Percentiles rank a stretch among this genome's conserved stretches.
Conservation (phyloP, 345 rosid species). For the Eucalyptus sp. region DNA sequence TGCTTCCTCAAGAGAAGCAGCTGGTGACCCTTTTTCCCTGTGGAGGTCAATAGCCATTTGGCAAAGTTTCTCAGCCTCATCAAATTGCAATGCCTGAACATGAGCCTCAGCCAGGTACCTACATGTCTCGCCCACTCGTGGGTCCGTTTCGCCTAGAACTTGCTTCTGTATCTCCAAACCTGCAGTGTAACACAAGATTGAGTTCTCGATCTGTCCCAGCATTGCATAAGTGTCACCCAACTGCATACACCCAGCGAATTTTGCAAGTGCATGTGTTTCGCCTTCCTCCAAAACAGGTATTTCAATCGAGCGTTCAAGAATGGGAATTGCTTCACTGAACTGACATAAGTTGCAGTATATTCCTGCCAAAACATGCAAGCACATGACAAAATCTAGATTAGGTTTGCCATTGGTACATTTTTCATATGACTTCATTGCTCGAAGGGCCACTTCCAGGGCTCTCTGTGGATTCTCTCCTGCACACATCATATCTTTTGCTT, state of each 20-base stretch:
- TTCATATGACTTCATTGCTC: slow-evolving; percentile 62
- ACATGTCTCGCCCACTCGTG: slow-evolving; percentile 74
- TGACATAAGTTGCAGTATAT: slow-evolving; percentile 56
- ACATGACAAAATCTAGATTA: slow-evolving; percentile 64
- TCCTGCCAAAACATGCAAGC: slow-evolving; percentile 69
- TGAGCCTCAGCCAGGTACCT: slow-evolving; percentile 82
- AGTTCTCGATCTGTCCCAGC: slow-evolving; percentile 80
- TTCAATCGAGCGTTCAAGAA: slow-evolving; percentile 77
- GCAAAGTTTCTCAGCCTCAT: slow-evolving; percentile 77
- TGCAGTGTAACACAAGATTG: slow-evolving; percentile 65
- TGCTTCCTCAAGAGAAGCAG: slow-evolving; percentile 71
- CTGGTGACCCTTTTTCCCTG: slow-evolving; percentile 40
- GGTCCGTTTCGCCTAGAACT: slow-evolving; percentile 68
- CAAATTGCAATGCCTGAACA: slow-evolving; percentile 77
- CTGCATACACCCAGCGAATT: slow-evolving; percentile 96
- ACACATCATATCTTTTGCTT: slow-evolving; percentile 53
- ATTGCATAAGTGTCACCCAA: slow-evolving; percentile 80
- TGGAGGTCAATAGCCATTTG: slow-evolving; percentile 71
- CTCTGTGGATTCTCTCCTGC: slow-evolving; percentile 57
- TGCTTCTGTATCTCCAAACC: slow-evolving; percentile 93
- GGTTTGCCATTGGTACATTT: slow-evolving; percentile 29
- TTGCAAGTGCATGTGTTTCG: slow-evolving; percentile 73
- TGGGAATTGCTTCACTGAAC: slow-evolving; percentile 55
- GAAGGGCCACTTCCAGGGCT: slow-evolving; percentile 53
- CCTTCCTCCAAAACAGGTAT: slow-evolving; percentile 72